These are phyloP conservation scores for Ophiosphaerella herpotricha DNA, from an alignment of 2,329 filamentous ascomycete genomes.

Conservation along the genomic window DNA sequence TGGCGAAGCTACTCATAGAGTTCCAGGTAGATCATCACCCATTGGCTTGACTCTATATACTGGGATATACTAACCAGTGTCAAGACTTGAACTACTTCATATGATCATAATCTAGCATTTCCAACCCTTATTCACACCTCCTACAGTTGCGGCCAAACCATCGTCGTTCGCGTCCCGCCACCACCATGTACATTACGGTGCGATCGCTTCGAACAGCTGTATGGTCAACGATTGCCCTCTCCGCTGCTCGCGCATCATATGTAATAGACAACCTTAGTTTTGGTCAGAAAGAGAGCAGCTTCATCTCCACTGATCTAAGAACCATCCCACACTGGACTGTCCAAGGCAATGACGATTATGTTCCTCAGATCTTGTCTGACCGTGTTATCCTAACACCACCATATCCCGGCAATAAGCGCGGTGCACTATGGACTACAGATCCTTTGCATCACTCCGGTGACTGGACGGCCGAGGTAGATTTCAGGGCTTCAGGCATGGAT, in stretches of 20 bases:
- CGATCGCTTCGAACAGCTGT: constrained; percentile 49
- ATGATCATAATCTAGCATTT: not conserved
- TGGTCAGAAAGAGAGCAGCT: constrained; percentile 66
- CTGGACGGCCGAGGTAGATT: constrained; percentile 85
- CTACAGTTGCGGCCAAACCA: not conserved
- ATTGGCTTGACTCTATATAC: not conserved
- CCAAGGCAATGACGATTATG: constrained; percentile 58
- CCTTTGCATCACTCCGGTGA: constrained; percentile 62
- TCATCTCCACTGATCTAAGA: constrained; percentile 67
- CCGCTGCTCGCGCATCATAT: constrained; percentile 64
- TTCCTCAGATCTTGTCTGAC: constrained; percentile 74
- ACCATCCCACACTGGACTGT: constrained; percentile 61
- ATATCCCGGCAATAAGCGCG: constrained; percentile 81
- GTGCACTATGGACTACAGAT: constrained; percentile 78
- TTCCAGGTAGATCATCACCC: constrained; percentile 13
- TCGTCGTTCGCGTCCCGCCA: constrained; percentile 14
- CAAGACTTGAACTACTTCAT: not conserved
- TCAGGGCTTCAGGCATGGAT: constrained; percentile 84
- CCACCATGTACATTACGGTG: constrained; percentile 39
- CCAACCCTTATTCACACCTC: not conserved
- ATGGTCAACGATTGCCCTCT: constrained; percentile 52
- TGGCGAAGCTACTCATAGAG: constrained; percentile 18
- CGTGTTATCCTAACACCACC: constrained; percentile 90
- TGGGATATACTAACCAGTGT: not conserved
- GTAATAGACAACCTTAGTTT: constrained; percentile 78